phyloP scores from a whole-genome alignment of 345 rosid species.

The Microcos paniculata region DNA sequence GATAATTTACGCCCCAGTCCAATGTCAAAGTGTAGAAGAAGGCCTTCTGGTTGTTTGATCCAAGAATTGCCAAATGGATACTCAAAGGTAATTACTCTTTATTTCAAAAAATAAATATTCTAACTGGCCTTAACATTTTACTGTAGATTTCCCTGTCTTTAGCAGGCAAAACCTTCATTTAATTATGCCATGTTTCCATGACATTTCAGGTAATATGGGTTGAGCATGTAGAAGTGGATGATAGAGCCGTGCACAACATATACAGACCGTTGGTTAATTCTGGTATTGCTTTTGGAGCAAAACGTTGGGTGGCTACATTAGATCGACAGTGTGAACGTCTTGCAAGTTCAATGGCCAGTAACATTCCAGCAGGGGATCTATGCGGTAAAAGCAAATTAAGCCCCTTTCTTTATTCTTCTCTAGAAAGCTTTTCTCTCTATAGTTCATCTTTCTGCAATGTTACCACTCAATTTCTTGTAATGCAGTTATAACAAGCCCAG shows the following conservation, averaged over 20 bases:
- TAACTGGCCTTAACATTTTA: background rate
- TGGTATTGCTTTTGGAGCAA: conserved; percentile 85
- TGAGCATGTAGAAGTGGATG: conserved; percentile 86
- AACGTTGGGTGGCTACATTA: conserved; percentile 85
- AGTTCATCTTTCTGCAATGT: background rate
- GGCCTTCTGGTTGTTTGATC: conserved; percentile 94
- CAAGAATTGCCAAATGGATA: conserved; percentile 90
- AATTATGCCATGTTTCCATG: background rate
- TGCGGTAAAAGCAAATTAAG: conserved; percentile 38
- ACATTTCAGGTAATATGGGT: conserved; percentile 73
- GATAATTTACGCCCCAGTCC: conserved; percentile 61
- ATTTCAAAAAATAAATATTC: background rate
- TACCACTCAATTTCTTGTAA: background rate
- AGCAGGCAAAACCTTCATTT: background rate
- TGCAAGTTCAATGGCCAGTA: conserved; percentile 80
- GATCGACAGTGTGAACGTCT: conserved; percentile 92
- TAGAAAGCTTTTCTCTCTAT: background rate
- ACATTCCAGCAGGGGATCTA: conserved; percentile 75
- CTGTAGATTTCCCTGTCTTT: background rate
- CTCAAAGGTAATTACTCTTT: conserved; percentile 61
- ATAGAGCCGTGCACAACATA: conserved; percentile 62
- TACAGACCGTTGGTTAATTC: conserved; percentile 60
- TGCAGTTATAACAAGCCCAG: conserved; percentile 71
- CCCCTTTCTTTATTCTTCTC: background rate
- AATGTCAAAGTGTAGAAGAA: conserved; percentile 55